phyloP scores from a whole-genome alignment of 371 early-diverging fungal genomes.

The Umbelopsis sp. region DNA sequence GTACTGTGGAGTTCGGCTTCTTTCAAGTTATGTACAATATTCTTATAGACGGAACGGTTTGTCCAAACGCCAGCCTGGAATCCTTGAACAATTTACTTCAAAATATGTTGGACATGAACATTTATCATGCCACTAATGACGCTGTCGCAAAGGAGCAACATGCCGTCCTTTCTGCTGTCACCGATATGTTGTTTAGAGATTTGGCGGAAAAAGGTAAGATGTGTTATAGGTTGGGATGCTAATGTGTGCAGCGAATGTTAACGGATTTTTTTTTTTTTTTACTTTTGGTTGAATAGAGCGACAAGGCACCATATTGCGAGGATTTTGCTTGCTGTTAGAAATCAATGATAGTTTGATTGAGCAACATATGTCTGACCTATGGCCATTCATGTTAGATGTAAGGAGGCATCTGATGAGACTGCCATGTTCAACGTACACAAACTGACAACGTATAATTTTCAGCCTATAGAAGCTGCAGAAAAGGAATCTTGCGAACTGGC shows the following conservation, averaged over 20 bases:
- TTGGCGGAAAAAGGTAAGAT: constrained; percentile 18
- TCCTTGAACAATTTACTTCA: constrained; percentile 29
- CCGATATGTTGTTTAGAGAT: constrained; percentile 26
- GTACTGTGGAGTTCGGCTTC: constrained; percentile 46
- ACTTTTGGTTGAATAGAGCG: neutral
- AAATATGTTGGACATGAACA: constrained; percentile 31
- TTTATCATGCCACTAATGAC: constrained; percentile 42
- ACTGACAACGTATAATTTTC: neutral
- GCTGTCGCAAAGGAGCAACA: constrained; percentile 35
- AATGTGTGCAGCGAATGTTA: too few relatives aligned
- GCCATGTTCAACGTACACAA: too few relatives aligned
- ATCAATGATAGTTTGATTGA: constrained; percentile 47
- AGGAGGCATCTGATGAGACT: neutral
- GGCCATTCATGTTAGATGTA: constrained; percentile 46
- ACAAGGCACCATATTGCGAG: constrained; percentile 33
- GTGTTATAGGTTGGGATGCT: too few relatives aligned
- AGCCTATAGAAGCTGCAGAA: constrained; percentile 36
- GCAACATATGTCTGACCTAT: constrained; percentile 31
- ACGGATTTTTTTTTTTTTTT: too few relatives aligned
- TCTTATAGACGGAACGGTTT: neutral
- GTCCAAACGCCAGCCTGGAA: constrained; percentile 23
- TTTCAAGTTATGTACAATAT: constrained; percentile 34
- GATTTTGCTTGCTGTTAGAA: constrained; percentile 44
- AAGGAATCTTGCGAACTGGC: constrained; percentile 30
- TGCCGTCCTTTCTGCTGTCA: constrained; percentile 26